Percentiles rank a stretch among this genome's conserved stretches.
phyloP scores from a whole-genome alignment of 2,329 filamentous ascomycete genomes.

The Lachnellula cervina region DNA sequence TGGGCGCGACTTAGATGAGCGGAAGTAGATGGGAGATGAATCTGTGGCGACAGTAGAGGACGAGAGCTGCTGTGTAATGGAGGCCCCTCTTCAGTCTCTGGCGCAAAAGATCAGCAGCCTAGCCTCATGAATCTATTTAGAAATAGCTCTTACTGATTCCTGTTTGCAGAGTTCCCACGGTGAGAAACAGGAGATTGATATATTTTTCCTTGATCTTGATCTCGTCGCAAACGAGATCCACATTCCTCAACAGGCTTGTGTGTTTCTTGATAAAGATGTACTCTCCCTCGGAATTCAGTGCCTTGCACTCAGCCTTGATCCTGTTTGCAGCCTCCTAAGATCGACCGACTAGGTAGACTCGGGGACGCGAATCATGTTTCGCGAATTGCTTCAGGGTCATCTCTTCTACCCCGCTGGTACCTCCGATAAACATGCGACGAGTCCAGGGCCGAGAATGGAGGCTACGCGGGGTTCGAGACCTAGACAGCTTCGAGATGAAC shows the following conservation, averaged over 20 bases:
- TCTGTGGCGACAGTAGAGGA: slow-evolving; percentile 52
- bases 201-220: slow-evolving; percentile 39
- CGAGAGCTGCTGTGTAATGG: slow-evolving; percentile 43
- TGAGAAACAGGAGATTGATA: slow-evolving; percentile 45
- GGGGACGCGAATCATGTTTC: slow-evolving; percentile 35
- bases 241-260: slow-evolving; percentile 43
- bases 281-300: slow-evolving; percentile 38
- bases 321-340: slow-evolving; percentile 33
- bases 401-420: slow-evolving; percentile 49
- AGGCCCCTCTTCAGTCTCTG: slow-evolving; percentile 52
- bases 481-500: slow-evolving; percentile 27
- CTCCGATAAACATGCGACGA: slow-evolving; percentile 49
- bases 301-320: slow-evolving; percentile 36
- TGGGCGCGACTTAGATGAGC: slow-evolving; percentile 38
- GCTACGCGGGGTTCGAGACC: slow-evolving; percentile 34
- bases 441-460: slow-evolving; percentile 27
- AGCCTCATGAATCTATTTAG: not conserved
- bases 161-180: slow-evolving; percentile 31
- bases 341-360: slow-evolving; percentile 48
- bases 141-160: slow-evolving; percentile 19
- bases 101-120: not conserved
- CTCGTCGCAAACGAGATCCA: slow-evolving; percentile 42
- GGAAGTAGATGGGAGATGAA: slow-evolving; percentile 55
- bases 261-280: slow-evolving; percentile 46
- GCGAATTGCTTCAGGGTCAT: slow-evolving; percentile 42